These are phyloP conservation scores for Rhynchosporium graminicola DNA, from an alignment of 2,329 filamentous ascomycete genomes.

Conservation along the genomic window DNA sequence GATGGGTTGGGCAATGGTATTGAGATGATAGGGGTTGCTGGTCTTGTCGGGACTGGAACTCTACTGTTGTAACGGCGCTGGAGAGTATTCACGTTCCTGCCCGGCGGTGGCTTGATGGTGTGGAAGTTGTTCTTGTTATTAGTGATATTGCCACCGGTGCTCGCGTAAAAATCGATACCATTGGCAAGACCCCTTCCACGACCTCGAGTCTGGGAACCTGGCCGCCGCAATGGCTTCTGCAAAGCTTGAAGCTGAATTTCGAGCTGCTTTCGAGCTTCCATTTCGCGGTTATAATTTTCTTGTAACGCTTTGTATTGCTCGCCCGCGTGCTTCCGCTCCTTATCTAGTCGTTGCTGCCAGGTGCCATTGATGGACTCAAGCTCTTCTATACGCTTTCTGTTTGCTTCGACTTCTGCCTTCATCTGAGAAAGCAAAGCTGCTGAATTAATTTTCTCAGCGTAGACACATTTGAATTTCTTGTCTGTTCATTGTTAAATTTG, in stretches of 20 bases:
- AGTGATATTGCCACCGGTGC: background rate
- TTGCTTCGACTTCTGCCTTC: conserved; percentile 21
- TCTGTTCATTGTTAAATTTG: conserved; percentile 21
- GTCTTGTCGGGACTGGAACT: conserved; percentile 3
- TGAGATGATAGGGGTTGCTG: conserved; percentile 9
- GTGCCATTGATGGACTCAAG: conserved; percentile 28
- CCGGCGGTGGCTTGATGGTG: background rate
- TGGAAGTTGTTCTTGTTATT: background rate
- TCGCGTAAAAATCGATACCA: background rate
- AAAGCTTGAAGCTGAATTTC: conserved; percentile 25
- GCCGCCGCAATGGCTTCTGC: conserved; percentile 18
- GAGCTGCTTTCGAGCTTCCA: conserved; percentile 23
- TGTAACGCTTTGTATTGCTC: conserved; percentile 30
- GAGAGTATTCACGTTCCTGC: background rate
- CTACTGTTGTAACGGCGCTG: conserved; percentile 1
- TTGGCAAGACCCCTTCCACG: conserved; percentile 23
- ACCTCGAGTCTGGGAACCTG: conserved; percentile 21
- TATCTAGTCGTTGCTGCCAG: conserved; percentile 28
- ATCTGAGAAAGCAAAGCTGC: conserved; percentile 18
- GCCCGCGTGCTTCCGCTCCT: conserved; percentile 30
- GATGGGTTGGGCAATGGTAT: conserved; percentile 22
- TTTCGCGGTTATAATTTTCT: conserved; percentile 29
- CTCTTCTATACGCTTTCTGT: conserved; percentile 26
- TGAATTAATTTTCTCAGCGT: conserved; percentile 16
- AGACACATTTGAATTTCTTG: conserved; percentile 27